phyloP scores from a whole-genome alignment of 1,284 basidiomycete genomes.

The Ceratobasidium papillatum region DNA sequence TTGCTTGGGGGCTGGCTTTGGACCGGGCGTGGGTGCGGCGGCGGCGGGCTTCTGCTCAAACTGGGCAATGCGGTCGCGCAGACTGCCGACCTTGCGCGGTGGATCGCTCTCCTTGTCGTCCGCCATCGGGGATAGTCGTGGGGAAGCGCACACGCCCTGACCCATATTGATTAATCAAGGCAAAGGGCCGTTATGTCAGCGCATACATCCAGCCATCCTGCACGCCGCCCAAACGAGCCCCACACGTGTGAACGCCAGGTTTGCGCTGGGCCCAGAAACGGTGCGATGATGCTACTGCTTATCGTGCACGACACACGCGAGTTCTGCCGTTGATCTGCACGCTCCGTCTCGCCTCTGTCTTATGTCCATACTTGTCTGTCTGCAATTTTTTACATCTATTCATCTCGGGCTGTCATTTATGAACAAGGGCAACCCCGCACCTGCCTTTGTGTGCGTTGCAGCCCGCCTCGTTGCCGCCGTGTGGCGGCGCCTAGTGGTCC shows the following conservation, averaged over 20 bases:
- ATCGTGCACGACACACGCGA: background rate
- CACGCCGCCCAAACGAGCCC: background rate
- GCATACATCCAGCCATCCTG: constrained; percentile 10
- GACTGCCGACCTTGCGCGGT: constrained; percentile 59
- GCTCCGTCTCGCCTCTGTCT: background rate
- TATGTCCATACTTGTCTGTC: background rate
- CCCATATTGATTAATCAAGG: background rate
- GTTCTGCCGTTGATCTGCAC: background rate
- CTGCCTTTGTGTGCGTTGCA: background rate
- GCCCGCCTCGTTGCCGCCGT: constrained; percentile 9
- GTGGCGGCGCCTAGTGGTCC: constrained; percentile 14
- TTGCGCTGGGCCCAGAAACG: background rate
- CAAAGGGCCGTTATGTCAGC: constrained; percentile 25
- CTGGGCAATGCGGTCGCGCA: constrained; percentile 83
- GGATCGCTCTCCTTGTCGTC: constrained; percentile 15
- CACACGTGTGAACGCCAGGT: constrained; percentile 1
- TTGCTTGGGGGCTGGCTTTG: constrained; percentile 41
- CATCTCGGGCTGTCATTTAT: background rate
- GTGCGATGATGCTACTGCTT: too few species aligned
- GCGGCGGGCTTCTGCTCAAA: constrained; percentile 71
- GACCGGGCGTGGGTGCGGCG: constrained; percentile 54
- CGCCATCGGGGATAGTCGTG: background rate
- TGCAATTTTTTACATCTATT: background rate
- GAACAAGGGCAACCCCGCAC: background rate
- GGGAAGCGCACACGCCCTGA: background rate